phyloP scores from a whole-genome alignment of 1,284 basidiomycete species.

The Sparassis latifolia region DNA sequence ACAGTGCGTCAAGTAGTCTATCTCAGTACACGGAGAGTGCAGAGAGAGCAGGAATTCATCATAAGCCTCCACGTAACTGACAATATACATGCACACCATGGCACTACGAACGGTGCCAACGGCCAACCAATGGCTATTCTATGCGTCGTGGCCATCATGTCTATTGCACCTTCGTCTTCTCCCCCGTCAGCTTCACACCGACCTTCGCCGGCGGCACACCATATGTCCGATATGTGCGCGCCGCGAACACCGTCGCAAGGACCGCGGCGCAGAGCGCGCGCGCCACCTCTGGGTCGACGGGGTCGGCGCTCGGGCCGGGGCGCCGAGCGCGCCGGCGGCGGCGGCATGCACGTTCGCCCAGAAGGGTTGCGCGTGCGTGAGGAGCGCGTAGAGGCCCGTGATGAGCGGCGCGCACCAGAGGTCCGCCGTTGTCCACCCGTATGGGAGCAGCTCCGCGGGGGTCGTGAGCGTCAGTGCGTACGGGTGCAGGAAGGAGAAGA shows the following conservation, averaged over 20 bases:
- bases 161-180: conserved; percentile 19
- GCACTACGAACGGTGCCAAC: too few relatives aligned
- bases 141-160: neutral
- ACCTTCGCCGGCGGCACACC: conserved; percentile 16
- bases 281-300: conserved; percentile 53
- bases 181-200: conserved; percentile 1
- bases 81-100: too few relatives aligned
- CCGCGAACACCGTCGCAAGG: conserved; percentile 49
- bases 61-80: too few relatives aligned
- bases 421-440: conserved; percentile 71
- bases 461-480: conserved; percentile 56
- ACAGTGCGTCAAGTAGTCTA: too few relatives aligned
- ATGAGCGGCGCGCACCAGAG: conserved; percentile 69
- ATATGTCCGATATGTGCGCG: conserved; percentile 54
- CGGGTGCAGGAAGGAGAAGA: conserved; percentile 61
- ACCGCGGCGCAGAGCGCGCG: conserved; percentile 61
- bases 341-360: conserved; percentile 56
- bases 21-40: too few relatives aligned
- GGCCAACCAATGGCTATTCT: too few relatives aligned
- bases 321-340: conserved; percentile 35
- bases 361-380: conserved; percentile 74
- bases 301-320: conserved; percentile 28
- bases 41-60: too few relatives aligned
- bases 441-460: conserved; percentile 60
- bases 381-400: conserved; percentile 63